These are phyloP conservation scores for Saitoella complicata DNA, from an alignment of 805 yeast genomes.

Conservation along the genomic window DNA sequence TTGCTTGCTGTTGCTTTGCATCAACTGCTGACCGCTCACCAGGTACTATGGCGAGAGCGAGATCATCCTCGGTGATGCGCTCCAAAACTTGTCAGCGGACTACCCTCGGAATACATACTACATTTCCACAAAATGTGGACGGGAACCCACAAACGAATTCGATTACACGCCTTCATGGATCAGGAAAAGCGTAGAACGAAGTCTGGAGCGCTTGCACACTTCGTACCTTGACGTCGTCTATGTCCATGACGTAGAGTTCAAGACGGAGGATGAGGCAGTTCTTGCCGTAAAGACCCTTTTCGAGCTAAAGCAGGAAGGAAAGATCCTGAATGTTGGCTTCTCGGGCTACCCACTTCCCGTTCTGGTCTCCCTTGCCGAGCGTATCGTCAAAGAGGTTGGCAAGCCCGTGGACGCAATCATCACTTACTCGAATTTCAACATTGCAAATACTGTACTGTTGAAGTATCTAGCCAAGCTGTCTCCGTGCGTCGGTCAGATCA, in stretches of 20 bases:
- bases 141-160: conserved; percentile 50
- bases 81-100: conserved; percentile 19
- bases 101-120: conserved; percentile 45
- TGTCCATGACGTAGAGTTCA: conserved; percentile 82
- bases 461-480: conserved; percentile 36
- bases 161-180: conserved; percentile 55
- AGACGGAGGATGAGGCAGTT: conserved; percentile 33
- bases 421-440: conserved; percentile 65
- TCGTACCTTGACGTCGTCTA: conserved; percentile 64
- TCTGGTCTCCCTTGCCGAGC: conserved; percentile 35
- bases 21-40: conserved; percentile 62
- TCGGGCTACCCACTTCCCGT: conserved; percentile 77
- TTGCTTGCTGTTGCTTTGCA: background rate
- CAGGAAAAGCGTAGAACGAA: conserved; percentile 45
- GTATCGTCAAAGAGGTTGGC: conserved; percentile 25
- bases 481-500: conserved; percentile 40
- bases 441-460: conserved; percentile 51
- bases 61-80: conserved; percentile 49
- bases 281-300: conserved; percentile 50
- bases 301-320: conserved; percentile 44
- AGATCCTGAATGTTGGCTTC: conserved; percentile 51
- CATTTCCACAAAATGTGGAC: conserved; percentile 76
- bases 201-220: conserved; percentile 50
- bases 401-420: conserved; percentile 60
- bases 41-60: conserved; percentile 78